Conservation (phyloP, 2,329 filamentous ascomycete species). For the Alternaria solani region DNA sequence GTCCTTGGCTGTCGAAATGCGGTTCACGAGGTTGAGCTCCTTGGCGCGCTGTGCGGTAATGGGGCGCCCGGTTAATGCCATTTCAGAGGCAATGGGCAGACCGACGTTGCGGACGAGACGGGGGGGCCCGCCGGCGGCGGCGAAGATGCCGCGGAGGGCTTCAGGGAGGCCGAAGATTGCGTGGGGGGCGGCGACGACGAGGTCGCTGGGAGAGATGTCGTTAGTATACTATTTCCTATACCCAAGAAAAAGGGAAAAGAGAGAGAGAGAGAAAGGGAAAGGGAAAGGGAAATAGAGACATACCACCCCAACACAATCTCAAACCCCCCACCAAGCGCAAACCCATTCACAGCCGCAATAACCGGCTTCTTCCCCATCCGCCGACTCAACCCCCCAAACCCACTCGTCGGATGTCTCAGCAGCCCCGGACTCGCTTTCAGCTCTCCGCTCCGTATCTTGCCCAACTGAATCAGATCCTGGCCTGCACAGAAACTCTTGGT, state of each 20-base stretch:
- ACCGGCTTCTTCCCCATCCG: slow-evolving; percentile 68
- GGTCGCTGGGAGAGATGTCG: slow-evolving; percentile 51
- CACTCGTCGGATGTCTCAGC: slow-evolving; percentile 55
- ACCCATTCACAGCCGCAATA: slow-evolving; percentile 67
- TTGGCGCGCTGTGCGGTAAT: slow-evolving; percentile 57
- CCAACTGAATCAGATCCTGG: slow-evolving; percentile 61
- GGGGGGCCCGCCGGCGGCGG: slow-evolving; percentile 62
- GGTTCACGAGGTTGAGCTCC: slow-evolving; percentile 54
- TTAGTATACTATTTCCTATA: slow-evolving; percentile 12
- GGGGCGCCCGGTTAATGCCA: slow-evolving; percentile 58
- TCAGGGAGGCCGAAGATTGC: slow-evolving; percentile 64
- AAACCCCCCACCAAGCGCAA: slow-evolving; percentile 65
- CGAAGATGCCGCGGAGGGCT: slow-evolving; percentile 63
- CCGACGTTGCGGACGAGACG: slow-evolving; percentile 60
- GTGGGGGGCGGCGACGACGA: slow-evolving; percentile 62
- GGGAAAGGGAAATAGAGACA: slow-evolving; percentile 15
- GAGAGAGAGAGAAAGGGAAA: too few relatives aligned
- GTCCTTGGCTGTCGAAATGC: slow-evolving; percentile 48
- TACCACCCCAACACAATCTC: slow-evolving; percentile 65
- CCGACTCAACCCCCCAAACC: slow-evolving; percentile 65
- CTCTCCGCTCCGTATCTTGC: slow-evolving; percentile 40
- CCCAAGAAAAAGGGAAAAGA: background rate
- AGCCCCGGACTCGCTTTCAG: slow-evolving; percentile 34
- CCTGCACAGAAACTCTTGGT: slow-evolving; percentile 64
- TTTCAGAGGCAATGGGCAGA: slow-evolving; percentile 59